phyloP scores from a whole-genome alignment of 345 rosid species.

The Melaleuca quinquenervia region DNA sequence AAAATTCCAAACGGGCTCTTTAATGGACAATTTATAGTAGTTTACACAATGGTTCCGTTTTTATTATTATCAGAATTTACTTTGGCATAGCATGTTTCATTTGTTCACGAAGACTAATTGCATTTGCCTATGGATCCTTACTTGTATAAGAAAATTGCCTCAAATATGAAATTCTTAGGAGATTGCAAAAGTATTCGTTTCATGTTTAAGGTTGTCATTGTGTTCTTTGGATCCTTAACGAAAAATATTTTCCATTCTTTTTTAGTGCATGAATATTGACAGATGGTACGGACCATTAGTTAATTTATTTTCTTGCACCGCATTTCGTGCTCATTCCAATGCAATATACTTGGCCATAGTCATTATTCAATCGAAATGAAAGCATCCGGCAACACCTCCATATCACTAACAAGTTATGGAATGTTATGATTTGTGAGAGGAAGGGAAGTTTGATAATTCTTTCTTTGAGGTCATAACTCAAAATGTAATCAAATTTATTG shows the following conservation, averaged over 20 bases:
- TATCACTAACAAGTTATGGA: too few species aligned
- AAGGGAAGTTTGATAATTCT: neutral
- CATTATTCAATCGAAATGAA: too few species aligned
- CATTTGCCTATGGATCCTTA: neutral
- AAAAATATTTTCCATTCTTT: neutral
- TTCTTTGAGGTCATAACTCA: neutral
- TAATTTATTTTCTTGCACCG: too few species aligned
- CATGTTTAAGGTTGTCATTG: neutral
- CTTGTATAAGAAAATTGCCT: accelerated
- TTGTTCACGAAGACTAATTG: neutral
- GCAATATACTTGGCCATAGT: too few species aligned
- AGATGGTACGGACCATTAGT: too few species aligned
- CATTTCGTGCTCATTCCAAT: too few species aligned
- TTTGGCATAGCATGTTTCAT: too few species aligned
- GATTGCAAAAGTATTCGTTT: neutral
- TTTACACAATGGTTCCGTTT: neutral
- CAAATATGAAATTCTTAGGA: neutral
- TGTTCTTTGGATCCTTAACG: neutral
- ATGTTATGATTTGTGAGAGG: too few species aligned
- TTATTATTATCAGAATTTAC: too few species aligned
- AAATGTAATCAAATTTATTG: neutral
- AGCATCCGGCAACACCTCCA: too few species aligned
- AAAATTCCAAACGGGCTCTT: neutral
- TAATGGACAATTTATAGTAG: neutral
- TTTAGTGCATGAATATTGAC: neutral